Evolutionary conservation across 805 yeast species (phyloP).

Genomic region (Komagataella kurtzmanii): DNA sequence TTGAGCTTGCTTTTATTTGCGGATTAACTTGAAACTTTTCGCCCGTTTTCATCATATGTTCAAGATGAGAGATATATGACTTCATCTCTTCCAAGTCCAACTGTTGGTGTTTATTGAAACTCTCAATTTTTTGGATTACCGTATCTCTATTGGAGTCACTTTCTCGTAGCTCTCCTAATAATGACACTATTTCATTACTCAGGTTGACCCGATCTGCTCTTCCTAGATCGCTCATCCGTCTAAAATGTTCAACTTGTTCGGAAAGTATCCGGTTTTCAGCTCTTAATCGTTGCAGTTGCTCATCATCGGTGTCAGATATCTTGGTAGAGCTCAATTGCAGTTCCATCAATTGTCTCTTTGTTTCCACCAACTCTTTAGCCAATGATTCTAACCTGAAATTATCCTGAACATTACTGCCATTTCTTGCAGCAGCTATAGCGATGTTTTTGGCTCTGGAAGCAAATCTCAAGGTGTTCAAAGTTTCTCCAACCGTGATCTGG

Average conservation of each 20-base stretch:
- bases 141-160: constrained; percentile 20
- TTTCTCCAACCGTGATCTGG: constrained; percentile 51
- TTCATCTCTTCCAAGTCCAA: constrained; percentile 45
- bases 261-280: constrained; percentile 55
- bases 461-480: constrained; percentile 77
- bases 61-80: constrained; percentile 47
- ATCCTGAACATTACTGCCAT: constrained; percentile 22
- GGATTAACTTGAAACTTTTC: constrained; percentile 2
- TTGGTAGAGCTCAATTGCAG: constrained; percentile 13
- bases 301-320: constrained; percentile 4
- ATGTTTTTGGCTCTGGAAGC: constrained; percentile 91
- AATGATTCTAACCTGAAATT: constrained; percentile 40
- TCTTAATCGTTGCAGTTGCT: constrained; percentile 25
- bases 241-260: constrained; percentile 58
- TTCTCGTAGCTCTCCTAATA: constrained; percentile 30
- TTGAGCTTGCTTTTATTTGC: neutral
- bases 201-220: constrained; percentile 26
- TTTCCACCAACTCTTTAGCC: constrained; percentile 45
- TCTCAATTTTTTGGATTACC: constrained; percentile 32
- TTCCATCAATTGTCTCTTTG: constrained; percentile 34
- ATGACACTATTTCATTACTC: constrained; percentile 46
- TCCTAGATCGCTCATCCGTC: constrained; percentile 40
- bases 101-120: constrained; percentile 29
- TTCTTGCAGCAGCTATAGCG: constrained; percentile 48
- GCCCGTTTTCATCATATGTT: constrained; percentile 28